These are phyloP conservation scores for Glarea lozoyensis DNA, from an alignment of 495 filamentous ascomycete genomes.

Conservation along the genomic window DNA sequence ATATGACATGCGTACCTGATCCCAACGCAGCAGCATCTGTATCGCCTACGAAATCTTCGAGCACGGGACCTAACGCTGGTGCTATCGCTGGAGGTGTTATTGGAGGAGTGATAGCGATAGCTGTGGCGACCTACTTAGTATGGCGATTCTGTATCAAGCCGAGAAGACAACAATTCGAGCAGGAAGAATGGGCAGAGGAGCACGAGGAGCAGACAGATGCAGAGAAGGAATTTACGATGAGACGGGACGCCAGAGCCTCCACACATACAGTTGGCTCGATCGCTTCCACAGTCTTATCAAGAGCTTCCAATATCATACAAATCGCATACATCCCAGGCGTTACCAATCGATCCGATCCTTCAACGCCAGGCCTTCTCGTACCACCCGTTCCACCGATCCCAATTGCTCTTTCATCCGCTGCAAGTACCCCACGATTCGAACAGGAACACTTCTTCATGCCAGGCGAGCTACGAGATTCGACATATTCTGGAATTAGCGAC, in stretches of 20 bases:
- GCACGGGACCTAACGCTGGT: slow-evolving; percentile 53
- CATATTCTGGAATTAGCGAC: slow-evolving; percentile 61
- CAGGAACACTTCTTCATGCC: slow-evolving; percentile 94
- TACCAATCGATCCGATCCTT: slow-evolving; percentile 80
- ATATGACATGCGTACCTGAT: slow-evolving; percentile 49
- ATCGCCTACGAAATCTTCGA: slow-evolving; percentile 15
- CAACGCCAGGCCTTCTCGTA: slow-evolving; percentile 73
- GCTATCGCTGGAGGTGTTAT: slow-evolving; percentile 82
- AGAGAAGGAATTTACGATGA: slow-evolving; percentile 50
- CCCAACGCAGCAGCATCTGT: slow-evolving; percentile 24
- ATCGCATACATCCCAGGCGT: slow-evolving; percentile 98
- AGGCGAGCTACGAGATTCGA: slow-evolving; percentile 83
- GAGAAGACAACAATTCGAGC: slow-evolving; percentile 53
- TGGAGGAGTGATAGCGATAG: slow-evolving; percentile 62
- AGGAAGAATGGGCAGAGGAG: slow-evolving; percentile 37
- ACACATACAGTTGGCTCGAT: slow-evolving; percentile 87
- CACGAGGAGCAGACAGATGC: slow-evolving; percentile 26
- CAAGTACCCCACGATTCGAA: slow-evolving; percentile 48
- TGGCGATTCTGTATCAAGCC: slow-evolving; percentile 84
- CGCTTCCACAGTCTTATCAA: slow-evolving; percentile 88
- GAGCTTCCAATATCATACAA: slow-evolving; percentile 97
- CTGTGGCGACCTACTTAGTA: slow-evolving; percentile 63
- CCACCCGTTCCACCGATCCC: slow-evolving; percentile 92
- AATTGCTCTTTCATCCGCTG: slow-evolving; percentile 45
- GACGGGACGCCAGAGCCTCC: slow-evolving; percentile 59